Evolutionary conservation across 257 asterid genomes (phyloP).

Genomic region (Marsdenia floribunda): DNA sequence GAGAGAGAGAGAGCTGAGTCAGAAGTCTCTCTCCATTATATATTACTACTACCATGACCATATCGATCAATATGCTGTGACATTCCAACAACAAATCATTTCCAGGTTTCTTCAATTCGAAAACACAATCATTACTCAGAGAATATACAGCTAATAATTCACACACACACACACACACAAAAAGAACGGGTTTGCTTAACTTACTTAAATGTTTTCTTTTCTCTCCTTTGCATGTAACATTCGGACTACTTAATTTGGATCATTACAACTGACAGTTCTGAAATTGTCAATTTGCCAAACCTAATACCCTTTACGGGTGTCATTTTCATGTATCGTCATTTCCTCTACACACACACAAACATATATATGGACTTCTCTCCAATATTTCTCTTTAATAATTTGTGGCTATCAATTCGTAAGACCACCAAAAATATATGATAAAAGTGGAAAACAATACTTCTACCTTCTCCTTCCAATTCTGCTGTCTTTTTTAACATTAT

Average conservation of each 20-base stretch:
- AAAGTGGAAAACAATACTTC: background rate
- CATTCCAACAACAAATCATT: conserved; percentile 5
- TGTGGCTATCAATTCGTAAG: background rate
- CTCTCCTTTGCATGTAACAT: background rate
- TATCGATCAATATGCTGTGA: background rate
- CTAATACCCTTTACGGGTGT: background rate
- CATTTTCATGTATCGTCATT: conserved; percentile 3
- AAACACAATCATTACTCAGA: background rate
- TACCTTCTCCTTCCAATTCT: too few species aligned
- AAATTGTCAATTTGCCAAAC: conserved; percentile 14
- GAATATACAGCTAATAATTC: background rate
- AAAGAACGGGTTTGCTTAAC: too few species aligned
- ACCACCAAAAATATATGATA: background rate
- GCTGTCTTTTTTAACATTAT: too few species aligned
- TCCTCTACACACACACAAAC: too few species aligned
- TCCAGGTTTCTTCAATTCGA: background rate
- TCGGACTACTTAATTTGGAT: background rate
- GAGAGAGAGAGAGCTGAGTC: background rate
- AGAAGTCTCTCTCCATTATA: background rate
- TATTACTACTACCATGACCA: too few species aligned
- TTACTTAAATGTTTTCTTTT: too few species aligned
- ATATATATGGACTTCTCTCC: too few species aligned
- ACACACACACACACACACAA: too few species aligned
- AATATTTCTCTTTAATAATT: background rate
- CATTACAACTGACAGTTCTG: conserved; percentile 6